phyloP scores from a whole-genome alignment of 257 asterid genomes.

The Solanum chiquidenum region DNA sequence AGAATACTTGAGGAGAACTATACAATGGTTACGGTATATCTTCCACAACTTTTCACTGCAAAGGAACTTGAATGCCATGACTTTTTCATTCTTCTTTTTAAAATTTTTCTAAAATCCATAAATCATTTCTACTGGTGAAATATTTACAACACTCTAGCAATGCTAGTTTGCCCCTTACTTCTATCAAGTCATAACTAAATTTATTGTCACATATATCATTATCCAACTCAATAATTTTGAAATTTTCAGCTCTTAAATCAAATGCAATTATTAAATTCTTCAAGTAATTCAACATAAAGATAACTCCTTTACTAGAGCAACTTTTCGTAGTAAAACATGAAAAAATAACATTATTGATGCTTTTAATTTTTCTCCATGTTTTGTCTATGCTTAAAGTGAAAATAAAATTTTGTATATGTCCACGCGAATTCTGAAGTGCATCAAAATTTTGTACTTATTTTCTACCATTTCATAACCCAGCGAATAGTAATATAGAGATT shows the following conservation, averaged over 20 bases:
- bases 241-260: not conserved
- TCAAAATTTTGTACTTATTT: not conserved
- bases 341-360: not conserved
- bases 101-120: not conserved
- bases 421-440: not conserved
- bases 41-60: not conserved
- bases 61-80: not conserved
- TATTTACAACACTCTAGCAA: not conserved
- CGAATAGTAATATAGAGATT: not conserved
- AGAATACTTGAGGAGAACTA: not conserved
- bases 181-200: not conserved
- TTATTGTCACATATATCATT: not conserved
- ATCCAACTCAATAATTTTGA: not conserved
- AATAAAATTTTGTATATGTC: not conserved
- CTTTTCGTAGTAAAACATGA: not conserved
- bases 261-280: not conserved
- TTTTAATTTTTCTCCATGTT: not conserved
- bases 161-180: not conserved
- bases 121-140: not conserved
- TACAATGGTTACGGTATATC: not conserved
- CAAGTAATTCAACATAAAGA: not conserved
- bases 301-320: not conserved
- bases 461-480: not conserved
- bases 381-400: not conserved
- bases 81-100: not conserved